Conservation (phyloP, 805 yeast genomes). For the Yarrowia hollandica region DNA sequence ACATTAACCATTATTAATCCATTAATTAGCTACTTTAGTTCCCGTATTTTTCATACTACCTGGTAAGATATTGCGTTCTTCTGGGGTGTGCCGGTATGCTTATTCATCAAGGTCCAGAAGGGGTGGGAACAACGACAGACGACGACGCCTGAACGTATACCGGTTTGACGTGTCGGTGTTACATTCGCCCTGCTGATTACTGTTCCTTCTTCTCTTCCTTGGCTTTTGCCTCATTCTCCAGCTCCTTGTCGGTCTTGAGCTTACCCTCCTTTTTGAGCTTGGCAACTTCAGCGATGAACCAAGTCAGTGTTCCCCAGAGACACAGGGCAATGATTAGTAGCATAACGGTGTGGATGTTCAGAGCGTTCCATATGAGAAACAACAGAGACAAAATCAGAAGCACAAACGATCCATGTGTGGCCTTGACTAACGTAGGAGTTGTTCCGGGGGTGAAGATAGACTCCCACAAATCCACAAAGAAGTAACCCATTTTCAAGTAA, state of each 20-base stretch:
- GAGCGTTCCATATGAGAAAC: conserved; percentile 58
- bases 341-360: conserved; percentile 64
- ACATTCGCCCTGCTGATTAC: neutral
- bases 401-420: conserved; percentile 82
- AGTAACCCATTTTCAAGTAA: conserved; percentile 30
- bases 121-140: too few relatives aligned
- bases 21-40: too few relatives aligned
- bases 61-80: too few relatives aligned
- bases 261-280: conserved; percentile 40
- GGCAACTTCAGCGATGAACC: conserved; percentile 79
- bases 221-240: neutral
- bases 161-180: too few relatives aligned
- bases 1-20: too few relatives aligned
- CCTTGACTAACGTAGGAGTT: conserved; percentile 81
- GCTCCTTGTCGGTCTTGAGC: conserved; percentile 18
- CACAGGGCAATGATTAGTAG: conserved; percentile 57
- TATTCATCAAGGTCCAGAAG: too few relatives aligned
- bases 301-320: conserved; percentile 77
- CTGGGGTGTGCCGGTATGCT: too few relatives aligned
- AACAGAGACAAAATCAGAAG: conserved; percentile 59
- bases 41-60: too few relatives aligned
- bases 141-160: too few relatives aligned
- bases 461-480: conserved; percentile 74
- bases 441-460: conserved; percentile 92
- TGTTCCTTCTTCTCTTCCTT: conserved; percentile 6